Evolutionary conservation across 2,329 filamentous ascomycete genomes (phyloP).

Genomic region (Fusarium chaquense): DNA sequence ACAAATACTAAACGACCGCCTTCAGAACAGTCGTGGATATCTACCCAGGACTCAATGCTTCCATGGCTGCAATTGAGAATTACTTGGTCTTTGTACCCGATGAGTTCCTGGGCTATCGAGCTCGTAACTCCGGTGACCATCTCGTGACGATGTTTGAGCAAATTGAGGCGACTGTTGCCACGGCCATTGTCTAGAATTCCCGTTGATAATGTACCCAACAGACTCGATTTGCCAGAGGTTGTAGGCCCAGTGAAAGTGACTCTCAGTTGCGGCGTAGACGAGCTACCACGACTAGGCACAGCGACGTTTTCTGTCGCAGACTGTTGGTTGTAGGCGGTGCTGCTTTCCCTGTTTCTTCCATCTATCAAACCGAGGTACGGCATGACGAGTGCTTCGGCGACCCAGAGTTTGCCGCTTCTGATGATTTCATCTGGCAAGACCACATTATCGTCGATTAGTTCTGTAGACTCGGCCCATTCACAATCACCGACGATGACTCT

Average conservation of each 20-base stretch:
- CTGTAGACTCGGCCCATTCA: slow-evolving; percentile 71
- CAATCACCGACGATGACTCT: slow-evolving; percentile 88
- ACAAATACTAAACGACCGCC: slow-evolving; percentile 84
- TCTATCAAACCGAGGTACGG: slow-evolving; percentile 69
- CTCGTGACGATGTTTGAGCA: slow-evolving; percentile 94
- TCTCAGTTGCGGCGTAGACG: slow-evolving; percentile 79
- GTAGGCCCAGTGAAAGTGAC: slow-evolving; percentile 91
- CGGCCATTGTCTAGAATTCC: slow-evolving; percentile 91
- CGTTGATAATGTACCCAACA: slow-evolving; percentile 89
- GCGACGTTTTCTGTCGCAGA: slow-evolving; percentile 27
- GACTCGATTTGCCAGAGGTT: slow-evolving; percentile 90
- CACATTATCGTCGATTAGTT: slow-evolving; percentile 48
- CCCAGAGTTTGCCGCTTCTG: slow-evolving; percentile 74
- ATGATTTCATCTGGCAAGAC: slow-evolving; percentile 37
- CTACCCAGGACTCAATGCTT: slow-evolving; percentile 92
- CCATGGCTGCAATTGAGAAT: slow-evolving; percentile 88
- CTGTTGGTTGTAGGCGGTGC: slow-evolving; percentile 4
- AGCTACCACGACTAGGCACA: slow-evolving; percentile 58
- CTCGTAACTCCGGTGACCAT: slow-evolving; percentile 92
- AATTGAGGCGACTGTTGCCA: slow-evolving; percentile 87
- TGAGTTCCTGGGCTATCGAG: slow-evolving; percentile 91
- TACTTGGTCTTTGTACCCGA: slow-evolving; percentile 76
- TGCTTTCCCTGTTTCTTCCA: slow-evolving; percentile 7
- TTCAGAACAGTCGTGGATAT: slow-evolving; percentile 85
- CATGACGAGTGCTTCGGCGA: slow-evolving; percentile 89